Evolutionary conservation across 2,329 filamentous ascomycete genomes (phyloP), one percentile per base, ranked within the genome.

Genomic region (Fulvia fulva): DNA sequence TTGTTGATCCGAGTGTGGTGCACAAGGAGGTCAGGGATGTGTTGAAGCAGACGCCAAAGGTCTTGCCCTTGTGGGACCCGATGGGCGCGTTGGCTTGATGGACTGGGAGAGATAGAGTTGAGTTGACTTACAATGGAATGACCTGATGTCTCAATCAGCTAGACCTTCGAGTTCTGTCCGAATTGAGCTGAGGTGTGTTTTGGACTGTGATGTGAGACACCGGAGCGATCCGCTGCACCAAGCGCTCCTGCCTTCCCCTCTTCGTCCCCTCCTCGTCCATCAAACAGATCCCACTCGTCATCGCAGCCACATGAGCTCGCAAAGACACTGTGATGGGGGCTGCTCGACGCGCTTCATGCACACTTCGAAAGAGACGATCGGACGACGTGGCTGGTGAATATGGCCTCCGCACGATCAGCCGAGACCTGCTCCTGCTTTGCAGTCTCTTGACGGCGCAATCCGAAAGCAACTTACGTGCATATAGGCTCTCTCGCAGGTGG

Each of bases 11-110:
- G 0, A 81, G 80, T 5, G 72, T 79, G 23, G 75, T 81, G 3
- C 78, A 78, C 55, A 81, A 83, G 68, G 84, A 88, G 66, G 80
- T 94, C 11, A 79, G 79, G 59, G 87, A 91, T 67, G 83, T 94
- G 23, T 74, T 93, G 53, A 81, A 84, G 63, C 82, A 88, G 76
- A 80, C 89, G 68, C 84, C 90, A 0, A 82, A 87, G 61, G 83
- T 90, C 55, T 74, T 93, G 60, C 87, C 88, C 1, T 75, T 74
- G 12, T 75, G 72, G 72, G 74, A 76, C 64, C 74, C 74, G 1
- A 74, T 76, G 71, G 74, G 74, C 46, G 72, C 72, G 26, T 61
- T 74, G 57, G 72, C 72, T 55, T 74, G 60, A 60, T 44, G n/a
- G 37, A n/a, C 26, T 25, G 50, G 41, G 45, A 32, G 19, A 50